A percentile compares a stretch with the other conserved stretches of the same genome.
phyloP scores from a whole-genome alignment of 352 stramenopile genomes.

The Phytophthora sp. region DNA sequence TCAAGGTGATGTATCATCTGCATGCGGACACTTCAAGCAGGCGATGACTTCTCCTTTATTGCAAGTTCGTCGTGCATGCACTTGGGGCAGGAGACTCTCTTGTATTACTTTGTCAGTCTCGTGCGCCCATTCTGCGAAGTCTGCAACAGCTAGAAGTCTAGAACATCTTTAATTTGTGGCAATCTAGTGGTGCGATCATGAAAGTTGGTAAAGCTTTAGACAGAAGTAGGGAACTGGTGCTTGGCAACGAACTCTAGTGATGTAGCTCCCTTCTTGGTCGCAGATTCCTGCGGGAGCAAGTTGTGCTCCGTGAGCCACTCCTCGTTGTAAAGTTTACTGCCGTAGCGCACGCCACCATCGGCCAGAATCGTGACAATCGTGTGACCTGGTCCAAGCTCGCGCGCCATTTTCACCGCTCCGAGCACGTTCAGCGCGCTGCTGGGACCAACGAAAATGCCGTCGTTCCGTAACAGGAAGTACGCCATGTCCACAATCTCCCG shows the following conservation, averaged over 20 bases:
- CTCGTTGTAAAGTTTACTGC: constrained; percentile 84
- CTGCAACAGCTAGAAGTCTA: neutral
- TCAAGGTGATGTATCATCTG: constrained; percentile 3
- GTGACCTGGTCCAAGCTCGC: constrained; percentile 64
- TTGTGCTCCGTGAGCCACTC: constrained; percentile 72
- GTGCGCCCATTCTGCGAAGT: neutral
- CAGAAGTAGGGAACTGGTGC: constrained; percentile 29
- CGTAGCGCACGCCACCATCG: constrained; percentile 80
- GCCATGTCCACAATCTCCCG: constrained; percentile 95
- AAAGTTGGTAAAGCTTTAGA: constrained; percentile 2
- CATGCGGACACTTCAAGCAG: neutral
- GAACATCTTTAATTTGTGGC: neutral
- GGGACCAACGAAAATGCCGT: constrained; percentile 93
- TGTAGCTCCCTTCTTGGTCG: constrained; percentile 3
- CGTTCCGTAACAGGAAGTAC: constrained; percentile 88
- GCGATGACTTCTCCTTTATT: constrained; percentile 3
- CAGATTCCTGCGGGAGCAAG: constrained; percentile 36
- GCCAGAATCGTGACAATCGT: constrained; percentile 86
- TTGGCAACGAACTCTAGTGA: constrained; percentile 47
- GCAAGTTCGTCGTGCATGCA: neutral
- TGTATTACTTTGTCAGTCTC: neutral
- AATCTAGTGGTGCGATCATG: neutral
- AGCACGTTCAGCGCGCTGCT: constrained; percentile 82
- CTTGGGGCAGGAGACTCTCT: neutral
- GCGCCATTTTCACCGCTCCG: constrained; percentile 82